These are phyloP conservation scores for Aspergillus fumigatus DNA, from an alignment of 2,329 filamentous ascomycete genomes.

Conservation along the genomic window DNA sequence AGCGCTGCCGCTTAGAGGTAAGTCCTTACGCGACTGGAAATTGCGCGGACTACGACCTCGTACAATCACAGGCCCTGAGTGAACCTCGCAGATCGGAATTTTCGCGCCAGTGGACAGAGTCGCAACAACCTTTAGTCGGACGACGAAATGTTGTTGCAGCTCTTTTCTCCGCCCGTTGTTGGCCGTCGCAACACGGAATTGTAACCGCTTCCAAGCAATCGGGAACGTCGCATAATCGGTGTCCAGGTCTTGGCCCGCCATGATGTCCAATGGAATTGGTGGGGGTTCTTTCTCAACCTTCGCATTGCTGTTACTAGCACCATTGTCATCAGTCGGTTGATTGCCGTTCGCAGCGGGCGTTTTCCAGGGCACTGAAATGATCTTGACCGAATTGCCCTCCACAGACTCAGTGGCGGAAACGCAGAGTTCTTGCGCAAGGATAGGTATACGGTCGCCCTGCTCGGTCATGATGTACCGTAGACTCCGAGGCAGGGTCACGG, in stretches of 20 bases:
- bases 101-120: conserved; percentile 81
- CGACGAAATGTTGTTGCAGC: conserved; percentile 90
- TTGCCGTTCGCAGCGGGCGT: conserved; percentile 72
- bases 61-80: conserved; percentile 88
- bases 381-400: conserved; percentile 83
- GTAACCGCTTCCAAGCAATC: conserved; percentile 87
- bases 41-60: conserved; percentile 89
- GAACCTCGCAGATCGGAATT: conserved; percentile 74
- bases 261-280: conserved; percentile 67
- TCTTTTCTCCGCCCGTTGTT: conserved; percentile 95
- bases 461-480: conserved; percentile 78
- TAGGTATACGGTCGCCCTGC: conserved; percentile 75
- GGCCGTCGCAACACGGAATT: conserved; percentile 91
- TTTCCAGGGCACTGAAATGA: conserved; percentile 98
- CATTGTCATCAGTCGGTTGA: conserved; percentile 34
- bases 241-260: conserved; percentile 64
- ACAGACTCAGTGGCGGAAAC: conserved; percentile 94
- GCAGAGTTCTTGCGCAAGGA: conserved; percentile 76
- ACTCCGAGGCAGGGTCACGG: conserved; percentile 72
- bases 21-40: conserved; percentile 90
- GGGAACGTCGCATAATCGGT: conserved; percentile 86
- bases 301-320: conserved; percentile 42
- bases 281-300: conserved; percentile 81
- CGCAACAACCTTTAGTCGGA: conserved; percentile 80
- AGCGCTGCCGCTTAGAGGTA: conserved; percentile 76